Evolutionary conservation across 2,329 filamentous ascomycete species (phyloP).

Genomic region (Alternaria arbusti): DNA sequence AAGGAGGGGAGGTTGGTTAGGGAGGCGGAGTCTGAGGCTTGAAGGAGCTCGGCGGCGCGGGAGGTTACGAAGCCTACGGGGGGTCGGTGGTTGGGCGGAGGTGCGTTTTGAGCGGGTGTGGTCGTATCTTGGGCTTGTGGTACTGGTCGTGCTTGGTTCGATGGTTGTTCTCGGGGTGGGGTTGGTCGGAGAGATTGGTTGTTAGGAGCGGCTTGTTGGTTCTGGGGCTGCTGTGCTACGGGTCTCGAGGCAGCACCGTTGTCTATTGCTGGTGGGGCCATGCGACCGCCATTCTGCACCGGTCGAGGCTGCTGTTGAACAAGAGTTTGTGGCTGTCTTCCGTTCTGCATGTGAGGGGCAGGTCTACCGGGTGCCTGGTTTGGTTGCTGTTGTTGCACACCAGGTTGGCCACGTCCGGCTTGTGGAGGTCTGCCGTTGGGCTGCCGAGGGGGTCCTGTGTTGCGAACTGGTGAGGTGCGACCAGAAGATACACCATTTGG

Average conservation of each 20-base stretch:
- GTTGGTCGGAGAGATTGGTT: constrained; percentile 33
- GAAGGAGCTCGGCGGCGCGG: constrained; percentile 51
- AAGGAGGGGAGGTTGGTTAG: constrained; percentile 49
- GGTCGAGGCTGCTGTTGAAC: constrained; percentile 28
- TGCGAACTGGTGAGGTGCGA: constrained; percentile 29
- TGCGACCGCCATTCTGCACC: constrained; percentile 28
- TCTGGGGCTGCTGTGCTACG: constrained; percentile 26
- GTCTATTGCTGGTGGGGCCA: constrained; percentile 31
- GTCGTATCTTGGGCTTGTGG: constrained; percentile 17
- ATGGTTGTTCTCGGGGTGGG: constrained; percentile 31
- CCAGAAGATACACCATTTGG: constrained; percentile 25
- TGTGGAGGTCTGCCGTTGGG: constrained; percentile 31
- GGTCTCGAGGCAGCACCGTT: constrained; percentile 26
- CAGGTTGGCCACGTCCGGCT: constrained; percentile 26
- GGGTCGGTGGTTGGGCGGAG: constrained; percentile 28
- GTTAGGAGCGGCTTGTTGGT: constrained; percentile 21
- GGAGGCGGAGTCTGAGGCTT: constrained; percentile 40
- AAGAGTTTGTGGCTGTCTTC: constrained; percentile 39
- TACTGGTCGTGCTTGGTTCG: constrained; percentile 19
- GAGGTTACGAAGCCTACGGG: constrained; percentile 56
- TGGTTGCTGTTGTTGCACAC: constrained; percentile 34
- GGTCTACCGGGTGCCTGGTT: constrained; percentile 29
- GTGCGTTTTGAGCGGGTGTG: constrained; percentile 18
- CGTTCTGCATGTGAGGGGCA: constrained; percentile 29
- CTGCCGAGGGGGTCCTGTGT: constrained; percentile 28